Base-by-base conservation (phyloP, 2,329 filamentous ascomycete genomes). In the Colletotrichum somersetense region DNA sequence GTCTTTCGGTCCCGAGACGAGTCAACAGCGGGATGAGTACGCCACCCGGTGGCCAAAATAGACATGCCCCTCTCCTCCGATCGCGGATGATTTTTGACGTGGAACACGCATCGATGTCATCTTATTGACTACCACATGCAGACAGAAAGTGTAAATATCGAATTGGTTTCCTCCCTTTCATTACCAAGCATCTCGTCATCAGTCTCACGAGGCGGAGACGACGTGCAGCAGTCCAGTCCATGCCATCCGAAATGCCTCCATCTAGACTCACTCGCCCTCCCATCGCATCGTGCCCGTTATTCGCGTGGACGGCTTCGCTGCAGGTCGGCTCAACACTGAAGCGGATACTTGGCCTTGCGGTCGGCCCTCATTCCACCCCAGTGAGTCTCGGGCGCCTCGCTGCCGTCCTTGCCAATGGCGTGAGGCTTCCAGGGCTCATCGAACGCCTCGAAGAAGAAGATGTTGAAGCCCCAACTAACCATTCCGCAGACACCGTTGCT, bases 391-490 rank as follows among this genome's bases (percentile, higher is more conserved):
- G 91, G 88, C 59, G 85, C 87, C 14, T 83, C 81, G 75, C 87
- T 80, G 74, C 91, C 91, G 77, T 91, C 89, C 78, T 91, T 87
- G 76, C 91, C 91, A 73, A 87, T 81, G 75, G 86, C 88, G 56
- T 85, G 80, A 66, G 91, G 90, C 88, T 93, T 93, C 89, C 90
- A 92, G 71, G 87, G 84, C 87, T 93, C 91, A 76, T 93, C 91
- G 76, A 92, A 92, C 55, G 91, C 91, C 85, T 93, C 91, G 76
- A 93, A 93, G 82, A 89, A 91, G 83, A 93, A 93, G 67, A 90
- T 88, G 76, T 92, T 92, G 74, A 90, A 85, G 72, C 89, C 89
- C 89, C 89, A 92, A 74, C 84, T 85, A 46, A 92, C 81, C 77
- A 91, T 86, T 63, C 86, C 87, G 80, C 91, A 93, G 77, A 92